Evolutionary conservation across 2,329 filamentous ascomycete species (phyloP), one percentile per base, ranked within the genome.

Genomic region (Beauveria sp.): DNA sequence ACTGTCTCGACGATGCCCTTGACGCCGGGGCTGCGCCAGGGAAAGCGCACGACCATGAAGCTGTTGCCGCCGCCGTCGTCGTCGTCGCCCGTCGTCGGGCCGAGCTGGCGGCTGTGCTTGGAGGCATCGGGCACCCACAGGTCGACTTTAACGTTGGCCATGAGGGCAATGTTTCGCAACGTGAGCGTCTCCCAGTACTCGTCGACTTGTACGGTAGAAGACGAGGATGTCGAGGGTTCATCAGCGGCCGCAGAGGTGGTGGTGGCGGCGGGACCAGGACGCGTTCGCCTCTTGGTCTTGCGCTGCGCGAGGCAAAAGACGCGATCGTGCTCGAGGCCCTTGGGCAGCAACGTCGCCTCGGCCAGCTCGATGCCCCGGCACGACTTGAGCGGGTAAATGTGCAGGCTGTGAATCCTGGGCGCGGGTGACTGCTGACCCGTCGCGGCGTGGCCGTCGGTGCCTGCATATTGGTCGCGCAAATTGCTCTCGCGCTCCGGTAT

Each of bases 331-430:
- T 88, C 83, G 62, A 96, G 79, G 2, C 92, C 91, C 2, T 84
- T 84, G 6, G 84, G 77, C 51, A 90, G 75, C 18, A 95, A 80
- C 60, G 84, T 82, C 63, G 83, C 84, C 64, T 80, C 76, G 57
- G 83, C 76, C 52, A 96, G 74, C 74, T 95, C 90, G 60, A 96
- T 85, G 31, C 88, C 89, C 61, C 78, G 79, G 72, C 91, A 96
- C 62, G 89, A 91, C 76, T 96, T 93, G 72, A 96, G 76, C 1
- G 93, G 92, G 72, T 95, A 93, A 63, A 92, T 82, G 76, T 87
- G 88, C 57, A 96, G 78, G 61, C 88, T 89, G 72, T 91, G 74
- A 57, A 83, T 71, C 22, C 61, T 64, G 62, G 68, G 55, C 40
- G 62, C 42, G 66, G 68, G 62, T 53, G 64, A 64, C 9, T 68